phyloP scores from a whole-genome alignment of 345 rosid species.

The Brassica cretica region DNA sequence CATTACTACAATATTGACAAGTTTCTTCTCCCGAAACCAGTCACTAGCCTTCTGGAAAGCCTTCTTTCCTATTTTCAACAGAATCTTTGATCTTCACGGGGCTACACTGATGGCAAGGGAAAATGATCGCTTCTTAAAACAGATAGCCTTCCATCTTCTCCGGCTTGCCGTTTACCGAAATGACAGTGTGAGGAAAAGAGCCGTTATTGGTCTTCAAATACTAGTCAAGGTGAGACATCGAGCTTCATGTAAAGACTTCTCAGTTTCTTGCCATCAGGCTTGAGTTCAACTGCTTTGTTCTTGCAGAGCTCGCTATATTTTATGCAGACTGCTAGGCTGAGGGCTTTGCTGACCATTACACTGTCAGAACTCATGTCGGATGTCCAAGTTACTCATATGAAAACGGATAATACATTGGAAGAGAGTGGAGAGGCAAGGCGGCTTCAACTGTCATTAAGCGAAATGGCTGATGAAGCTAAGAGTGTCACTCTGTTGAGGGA shows the following conservation, averaged over 20 bases:
- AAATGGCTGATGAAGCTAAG: slow-evolving; percentile 86
- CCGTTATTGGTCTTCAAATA: slow-evolving; percentile 92
- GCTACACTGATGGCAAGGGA: slow-evolving; percentile 97
- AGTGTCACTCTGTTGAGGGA: slow-evolving; percentile 64
- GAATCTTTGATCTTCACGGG: slow-evolving; percentile 87
- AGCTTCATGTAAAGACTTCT: slow-evolving; percentile 29
- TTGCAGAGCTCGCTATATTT: slow-evolving; percentile 93
- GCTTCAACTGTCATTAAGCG: slow-evolving; percentile 84
- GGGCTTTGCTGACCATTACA: slow-evolving; percentile 95
- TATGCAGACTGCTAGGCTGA: slow-evolving; percentile 91
- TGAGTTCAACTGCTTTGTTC: slow-evolving; percentile 32
- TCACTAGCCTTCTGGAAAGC: slow-evolving; percentile 88
- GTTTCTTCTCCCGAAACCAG: slow-evolving; percentile 93
- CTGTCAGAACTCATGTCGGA: slow-evolving; percentile 97
- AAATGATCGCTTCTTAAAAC: slow-evolving; percentile 97
- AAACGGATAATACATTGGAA: slow-evolving; percentile 85
- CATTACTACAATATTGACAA: slow-evolving; percentile 77
- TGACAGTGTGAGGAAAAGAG: slow-evolving; percentile 89
- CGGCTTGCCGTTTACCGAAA: slow-evolving; percentile 94
- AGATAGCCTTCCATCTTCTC: slow-evolving; percentile 95
- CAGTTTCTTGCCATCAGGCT: slow-evolving; percentile 10
- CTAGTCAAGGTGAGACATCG: slow-evolving; percentile 71
- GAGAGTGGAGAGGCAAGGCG: slow-evolving; percentile 96
- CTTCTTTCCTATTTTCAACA: slow-evolving; percentile 76
- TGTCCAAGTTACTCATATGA: slow-evolving; percentile 96